Evolutionary conservation across 345 rosid species (phyloP).

Genomic region (Linum tenue): DNA sequence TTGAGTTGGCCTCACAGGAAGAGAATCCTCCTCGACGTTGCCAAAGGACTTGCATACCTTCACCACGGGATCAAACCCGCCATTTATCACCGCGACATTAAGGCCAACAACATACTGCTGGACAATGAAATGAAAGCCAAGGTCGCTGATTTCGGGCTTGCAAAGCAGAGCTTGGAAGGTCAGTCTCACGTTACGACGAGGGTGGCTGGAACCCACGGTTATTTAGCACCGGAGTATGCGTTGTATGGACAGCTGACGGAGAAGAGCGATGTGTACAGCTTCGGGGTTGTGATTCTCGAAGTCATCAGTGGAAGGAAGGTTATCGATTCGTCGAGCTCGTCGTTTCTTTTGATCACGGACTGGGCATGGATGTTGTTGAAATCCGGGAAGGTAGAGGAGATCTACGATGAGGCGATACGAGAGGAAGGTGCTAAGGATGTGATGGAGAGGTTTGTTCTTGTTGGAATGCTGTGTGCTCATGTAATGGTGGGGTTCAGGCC

Average conservation of each 20-base stretch:
- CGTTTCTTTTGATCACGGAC: conserved; percentile 38
- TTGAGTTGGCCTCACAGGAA: conserved; percentile 50
- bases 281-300: conserved; percentile 47
- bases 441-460: conserved; percentile 57
- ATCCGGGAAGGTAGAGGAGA: conserved; percentile 27
- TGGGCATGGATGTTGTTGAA: conserved; percentile 49
- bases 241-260: conserved; percentile 53
- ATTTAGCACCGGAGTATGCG: conserved; percentile 52
- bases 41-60: conserved; percentile 49
- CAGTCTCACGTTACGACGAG: conserved; percentile 54
- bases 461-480: conserved; percentile 59
- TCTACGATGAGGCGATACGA: conserved; percentile 33
- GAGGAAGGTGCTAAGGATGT: conserved; percentile 40
- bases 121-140: conserved; percentile 41
- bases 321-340: conserved; percentile 32
- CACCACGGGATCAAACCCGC: conserved; percentile 50
- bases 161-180: conserved; percentile 46
- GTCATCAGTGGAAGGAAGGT: conserved; percentile 52
- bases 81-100: conserved; percentile 57
- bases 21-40: conserved; percentile 48
- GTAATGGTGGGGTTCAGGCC: conserved; percentile 54
- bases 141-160: conserved; percentile 49
- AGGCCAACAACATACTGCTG: conserved; percentile 46
- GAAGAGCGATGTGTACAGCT: conserved; percentile 56
- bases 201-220: conserved; percentile 57